A percentile compares a stretch with the other conserved stretches of the same genome.
Evolutionary conservation across 78 protist species (phyloP).

Genomic region (Dictyostelium citrinum): DNA sequence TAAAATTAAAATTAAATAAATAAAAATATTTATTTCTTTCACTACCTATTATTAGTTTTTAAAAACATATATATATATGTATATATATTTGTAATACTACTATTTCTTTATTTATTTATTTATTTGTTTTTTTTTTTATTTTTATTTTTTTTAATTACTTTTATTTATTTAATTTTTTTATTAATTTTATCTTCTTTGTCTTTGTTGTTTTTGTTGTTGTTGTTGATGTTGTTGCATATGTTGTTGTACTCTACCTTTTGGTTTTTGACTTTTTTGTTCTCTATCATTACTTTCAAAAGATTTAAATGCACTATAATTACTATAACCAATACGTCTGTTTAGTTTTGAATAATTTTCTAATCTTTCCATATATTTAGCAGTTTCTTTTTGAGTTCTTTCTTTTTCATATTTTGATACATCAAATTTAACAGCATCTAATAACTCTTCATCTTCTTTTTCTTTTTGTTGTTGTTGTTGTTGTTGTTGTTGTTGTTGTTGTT

Average conservation of each 20-base stretch:
- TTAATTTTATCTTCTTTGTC: neutral
- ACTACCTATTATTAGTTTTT: too few species aligned
- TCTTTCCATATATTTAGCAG: conserved; percentile 44
- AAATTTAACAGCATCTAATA: neutral
- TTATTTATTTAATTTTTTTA: too few species aligned
- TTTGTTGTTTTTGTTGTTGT: neutral
- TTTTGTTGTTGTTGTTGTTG: neutral
- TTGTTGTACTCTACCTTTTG: neutral
- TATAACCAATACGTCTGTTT: neutral
- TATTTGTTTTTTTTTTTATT: too few species aligned
- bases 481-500: neutral
- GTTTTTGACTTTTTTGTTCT: neutral
- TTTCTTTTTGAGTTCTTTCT: conserved; percentile 23
- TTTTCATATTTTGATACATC: neutral
- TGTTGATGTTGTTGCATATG: conserved; percentile 3
- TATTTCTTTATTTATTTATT: too few species aligned
- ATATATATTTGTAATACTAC: too few species aligned
- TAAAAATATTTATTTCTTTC: neutral
- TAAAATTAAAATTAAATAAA: neutral
- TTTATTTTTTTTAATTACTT: too few species aligned
- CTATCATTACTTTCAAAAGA: neutral
- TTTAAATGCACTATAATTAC: neutral
- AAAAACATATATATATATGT: too few species aligned
- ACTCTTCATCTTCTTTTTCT: neutral
- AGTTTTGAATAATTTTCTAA: conserved; percentile 26